Base-by-base conservation (phyloP, 2,329 filamentous ascomycete species). In the Ascochyta lentis region DNA sequence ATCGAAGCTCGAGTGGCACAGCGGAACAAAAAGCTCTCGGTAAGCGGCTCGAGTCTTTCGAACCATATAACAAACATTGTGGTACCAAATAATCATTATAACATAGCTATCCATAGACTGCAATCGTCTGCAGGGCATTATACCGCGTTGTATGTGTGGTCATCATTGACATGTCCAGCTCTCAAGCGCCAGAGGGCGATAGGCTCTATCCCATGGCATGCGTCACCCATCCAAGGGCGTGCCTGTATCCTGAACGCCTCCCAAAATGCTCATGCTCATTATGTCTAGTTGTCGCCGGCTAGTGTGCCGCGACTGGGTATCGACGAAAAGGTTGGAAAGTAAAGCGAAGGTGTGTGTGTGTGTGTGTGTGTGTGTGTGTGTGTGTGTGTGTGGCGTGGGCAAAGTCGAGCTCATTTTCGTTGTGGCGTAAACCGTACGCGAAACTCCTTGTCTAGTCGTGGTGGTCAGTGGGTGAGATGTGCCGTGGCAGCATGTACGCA, bases 401-500 rank as follows among this genome's bases (percentile, higher is more conserved):
- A 43, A 49, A 55, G 22, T 58, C 60, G 40, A 38, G 29, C 38
- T 65, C 57, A 75, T 61, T 70, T 75, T 44, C 72, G 65, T 54
- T 65, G 68, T 26, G 78, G 77, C 15, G 73, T 70, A 50, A 80
- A 80, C 26, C 78, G 73, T 62, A 80, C 75, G 37, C 78, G 69
- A 52, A 81, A 81, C 40, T 78, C 76, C 51, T 81, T 80, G 58
- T 80, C 79, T 81, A 41, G 22, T 12, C 7, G n/a, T 4, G 4
- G 6, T 12, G 22, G 49, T 69, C 41, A 68, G 60, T 49, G 33
- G 12, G 1, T 12, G 22, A 5, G 19, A 0, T 6, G 3, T 12
- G 12, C 6, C 5, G 24, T 10, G 26, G 27, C 29, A 15, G n/a
- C 3, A 16, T n/a, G 5, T 27, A 38, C 31, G 71, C 78, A 77